Conservation (phyloP, 2,329 filamentous ascomycete species). For the Clarireedia homoeocarpa region DNA sequence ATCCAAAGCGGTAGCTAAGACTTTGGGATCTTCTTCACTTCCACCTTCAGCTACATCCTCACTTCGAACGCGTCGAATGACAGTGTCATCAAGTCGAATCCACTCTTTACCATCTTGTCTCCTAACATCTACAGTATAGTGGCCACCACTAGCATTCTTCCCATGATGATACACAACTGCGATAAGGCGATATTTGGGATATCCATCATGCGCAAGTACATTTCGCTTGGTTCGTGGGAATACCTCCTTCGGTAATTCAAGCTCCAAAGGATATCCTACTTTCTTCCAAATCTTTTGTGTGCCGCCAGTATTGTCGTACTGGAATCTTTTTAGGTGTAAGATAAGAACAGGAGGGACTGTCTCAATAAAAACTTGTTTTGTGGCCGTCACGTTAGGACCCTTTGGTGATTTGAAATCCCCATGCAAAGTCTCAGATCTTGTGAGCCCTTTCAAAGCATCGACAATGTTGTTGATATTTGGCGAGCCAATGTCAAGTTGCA, state of each 20-base stretch:
- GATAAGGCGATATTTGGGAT: slow-evolving; percentile 78
- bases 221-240: slow-evolving; percentile 68
- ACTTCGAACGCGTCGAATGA: slow-evolving; percentile 74
- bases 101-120: slow-evolving; percentile 93
- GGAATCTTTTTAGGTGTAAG: slow-evolving; percentile 92
- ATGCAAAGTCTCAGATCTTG: slow-evolving; percentile 74
- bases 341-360: slow-evolving; percentile 86
- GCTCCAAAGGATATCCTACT: slow-evolving; percentile 86
- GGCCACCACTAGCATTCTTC: slow-evolving; percentile 89
- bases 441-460: slow-evolving; percentile 80
- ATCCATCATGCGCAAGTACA: slow-evolving; percentile 55
- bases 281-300: slow-evolving; percentile 99
- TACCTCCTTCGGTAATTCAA: slow-evolving; percentile 87
- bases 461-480: slow-evolving; percentile 82
- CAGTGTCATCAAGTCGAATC: slow-evolving; percentile 91
- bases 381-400: slow-evolving; percentile 68
- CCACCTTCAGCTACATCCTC: slow-evolving; percentile 87
- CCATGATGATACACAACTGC: slow-evolving; percentile 96
- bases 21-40: slow-evolving; percentile 68
- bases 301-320: slow-evolving; percentile 80
- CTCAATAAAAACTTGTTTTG: slow-evolving; percentile 93
- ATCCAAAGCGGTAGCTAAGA: slow-evolving; percentile 58
- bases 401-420: slow-evolving; percentile 76
- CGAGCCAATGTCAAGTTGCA: slow-evolving; percentile 90
- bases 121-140: slow-evolving; percentile 96